Evolutionary conservation across 2,329 filamentous ascomycete species (phyloP), one percentile per base, ranked within the genome.

Genomic region (Neonectria hederae): DNA sequence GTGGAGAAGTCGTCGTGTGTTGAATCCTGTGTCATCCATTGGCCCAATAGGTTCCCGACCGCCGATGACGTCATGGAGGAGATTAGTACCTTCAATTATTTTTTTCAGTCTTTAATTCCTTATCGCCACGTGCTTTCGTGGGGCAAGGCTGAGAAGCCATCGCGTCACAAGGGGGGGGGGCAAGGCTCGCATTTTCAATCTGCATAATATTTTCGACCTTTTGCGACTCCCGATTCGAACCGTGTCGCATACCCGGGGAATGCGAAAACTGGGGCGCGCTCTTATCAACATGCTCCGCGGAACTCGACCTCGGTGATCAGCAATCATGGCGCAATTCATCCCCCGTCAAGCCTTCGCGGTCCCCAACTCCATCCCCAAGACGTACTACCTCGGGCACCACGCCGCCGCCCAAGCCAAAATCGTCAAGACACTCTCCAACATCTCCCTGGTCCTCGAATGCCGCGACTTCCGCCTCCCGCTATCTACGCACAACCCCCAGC

Each of bases 381-480:
- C 95, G 63, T 99, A 98, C 82, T 99, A 93, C 82, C 86, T 98
- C 51, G 96, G 96, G 66, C 96, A 99, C 81, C 96, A 99, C 83
- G 88, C 89, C 65, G 87, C 92, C 10, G 96, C 92, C 17, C 62
- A 74, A 43, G 84, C 97, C 32, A 83, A 86, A 52, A 91, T 92
- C 76, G 97, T 98, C 90, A 92, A 92, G 76, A 86, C 92, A 76
- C 86, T 99, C 53, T 89, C 90, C 28, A 89, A 89, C 67, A 92
- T 97, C 73, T 92, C 94, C 74, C 89, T 98, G 46, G 89, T 99
- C 58, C 88, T 99, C 75, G 96, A 99, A 82, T 97, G 94, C 78
- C 92, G 96, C 75, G 96, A 99, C 82, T 94, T 94, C 76, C 90
- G 96, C 52, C 90, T 97, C 0, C 96, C 96, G 0, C 82, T 98